These are phyloP conservation scores for Cadophora luteo-olivacea DNA, from an alignment of 2,329 filamentous ascomycete species.

Conservation along the genomic window DNA sequence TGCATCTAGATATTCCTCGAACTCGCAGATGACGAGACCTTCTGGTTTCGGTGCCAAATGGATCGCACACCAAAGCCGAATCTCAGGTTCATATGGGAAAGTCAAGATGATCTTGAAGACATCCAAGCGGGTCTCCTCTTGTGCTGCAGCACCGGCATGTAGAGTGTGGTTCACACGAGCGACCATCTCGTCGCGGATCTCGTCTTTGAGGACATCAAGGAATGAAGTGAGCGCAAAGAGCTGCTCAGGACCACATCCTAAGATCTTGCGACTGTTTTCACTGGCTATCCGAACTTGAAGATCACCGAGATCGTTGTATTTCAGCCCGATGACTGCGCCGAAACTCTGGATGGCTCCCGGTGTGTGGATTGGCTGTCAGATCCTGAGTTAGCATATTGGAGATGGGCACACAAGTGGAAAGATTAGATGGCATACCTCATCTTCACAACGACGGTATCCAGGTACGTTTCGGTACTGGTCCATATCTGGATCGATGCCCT, in stretches of 20 bases:
- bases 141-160: constrained; percentile 7
- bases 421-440: constrained; percentile 18
- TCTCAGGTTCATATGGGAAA: constrained; percentile 27
- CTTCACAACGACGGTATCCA: constrained; percentile 14
- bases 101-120: constrained; percentile 32
- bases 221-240: constrained; percentile 36
- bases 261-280: constrained; percentile 35
- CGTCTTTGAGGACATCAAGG: constrained; percentile 32
- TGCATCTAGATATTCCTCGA: constrained; percentile 36
- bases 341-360: constrained; percentile 37
- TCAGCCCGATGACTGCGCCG: constrained; percentile 36
- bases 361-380: constrained; percentile 37
- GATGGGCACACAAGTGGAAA: too few species aligned
- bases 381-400: not conserved
- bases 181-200: constrained; percentile 33
- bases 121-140: constrained; percentile 34
- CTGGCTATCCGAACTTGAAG: constrained; percentile 39
- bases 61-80: constrained; percentile 38
- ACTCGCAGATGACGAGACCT: constrained; percentile 38
- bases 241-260: constrained; percentile 37
- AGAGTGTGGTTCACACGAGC: constrained; percentile 34
- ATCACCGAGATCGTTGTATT: constrained; percentile 26
- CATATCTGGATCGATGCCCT: not conserved
- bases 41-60: constrained; percentile 31
- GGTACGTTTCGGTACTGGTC: not conserved